Conservation (phyloP, 352 stramenopile genomes). For the Blastocystis sp. region DNA sequence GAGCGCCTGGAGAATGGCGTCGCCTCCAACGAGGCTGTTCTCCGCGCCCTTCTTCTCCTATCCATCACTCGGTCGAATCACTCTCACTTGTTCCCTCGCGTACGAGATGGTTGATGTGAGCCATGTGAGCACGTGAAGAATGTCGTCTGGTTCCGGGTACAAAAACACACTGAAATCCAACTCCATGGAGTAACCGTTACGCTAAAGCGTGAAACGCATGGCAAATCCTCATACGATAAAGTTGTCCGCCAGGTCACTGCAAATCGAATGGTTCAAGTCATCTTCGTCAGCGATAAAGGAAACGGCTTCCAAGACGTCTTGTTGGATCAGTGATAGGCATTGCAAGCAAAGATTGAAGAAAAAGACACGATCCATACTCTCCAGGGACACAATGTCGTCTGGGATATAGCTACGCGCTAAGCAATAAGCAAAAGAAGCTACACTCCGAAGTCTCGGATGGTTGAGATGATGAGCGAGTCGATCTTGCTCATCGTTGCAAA, state of each 20-base stretch:
- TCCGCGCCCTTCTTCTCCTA: constrained; percentile 28
- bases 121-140: constrained; percentile 33
- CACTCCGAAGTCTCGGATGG: constrained; percentile 49
- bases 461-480: constrained; percentile 23
- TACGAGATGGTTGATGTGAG: constrained; percentile 25
- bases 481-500: not conserved
- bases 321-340: constrained; percentile 15
- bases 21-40: not conserved
- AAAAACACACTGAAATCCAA: constrained; percentile 49
- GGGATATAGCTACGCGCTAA: constrained; percentile 31
- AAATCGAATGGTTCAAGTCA: constrained; percentile 38
- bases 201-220: not conserved
- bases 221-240: constrained; percentile 6
- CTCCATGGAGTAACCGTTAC: constrained; percentile 13
- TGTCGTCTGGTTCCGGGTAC: constrained; percentile 43
- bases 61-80: not conserved
- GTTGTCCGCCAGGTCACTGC: constrained; percentile 1
- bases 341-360: constrained; percentile 67
- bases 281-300: constrained; percentile 14
- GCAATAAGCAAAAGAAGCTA: not conserved
- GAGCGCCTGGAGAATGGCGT: constrained; percentile 5
- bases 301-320: not conserved
- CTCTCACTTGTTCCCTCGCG: constrained; percentile 5
- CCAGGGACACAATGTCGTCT: constrained; percentile 31
- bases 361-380: constrained; percentile 57